Evolutionary conservation across 2,329 filamentous ascomycete genomes (phyloP).

Genomic region (Aspergillus aculeatus): DNA sequence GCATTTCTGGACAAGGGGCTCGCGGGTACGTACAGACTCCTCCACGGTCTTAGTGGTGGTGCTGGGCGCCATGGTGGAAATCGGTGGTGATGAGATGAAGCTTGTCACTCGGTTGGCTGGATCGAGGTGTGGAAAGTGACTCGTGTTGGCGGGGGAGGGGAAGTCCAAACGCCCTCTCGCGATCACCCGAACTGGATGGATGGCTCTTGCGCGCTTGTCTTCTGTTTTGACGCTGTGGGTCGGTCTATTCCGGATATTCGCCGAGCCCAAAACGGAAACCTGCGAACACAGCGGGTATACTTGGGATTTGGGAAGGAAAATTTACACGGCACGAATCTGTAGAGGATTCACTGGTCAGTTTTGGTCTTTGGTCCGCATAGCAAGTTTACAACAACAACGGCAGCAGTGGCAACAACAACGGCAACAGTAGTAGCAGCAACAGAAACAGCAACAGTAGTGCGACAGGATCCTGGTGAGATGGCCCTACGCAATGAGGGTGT

Average conservation of each 20-base stretch:
- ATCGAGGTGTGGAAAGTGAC: not conserved
- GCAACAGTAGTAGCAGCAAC: not conserved
- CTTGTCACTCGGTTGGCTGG: not conserved
- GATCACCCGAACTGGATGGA: not conserved
- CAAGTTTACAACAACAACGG: conserved; percentile 13
- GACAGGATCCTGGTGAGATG: conserved; percentile 12
- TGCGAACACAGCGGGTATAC: conserved; percentile 7
- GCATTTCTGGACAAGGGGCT: not conserved
- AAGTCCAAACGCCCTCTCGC: conserved; percentile 4
- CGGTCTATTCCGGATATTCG: conserved; percentile 2
- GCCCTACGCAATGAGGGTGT: conserved; percentile 23
- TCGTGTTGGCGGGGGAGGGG: not conserved
- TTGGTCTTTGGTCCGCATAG: conserved; percentile 11
- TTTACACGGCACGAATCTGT: conserved; percentile 20
- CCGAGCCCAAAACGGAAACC: not conserved
- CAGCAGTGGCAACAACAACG: not conserved
- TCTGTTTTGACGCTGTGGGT: not conserved
- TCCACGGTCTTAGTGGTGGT: conserved; percentile 29
- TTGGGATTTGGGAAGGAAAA: not conserved
- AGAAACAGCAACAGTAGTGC: conserved; percentile 1
- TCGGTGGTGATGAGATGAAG: conserved; percentile 1
- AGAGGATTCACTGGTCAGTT: conserved; percentile 20
- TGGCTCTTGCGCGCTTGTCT: conserved; percentile 1
- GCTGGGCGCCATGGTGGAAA: conserved; percentile 27
- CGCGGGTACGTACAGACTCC: conserved; percentile 23